Evolutionary conservation across 2,329 filamentous ascomycete genomes (phyloP).

Genomic region (Colletotrichum incanum): DNA sequence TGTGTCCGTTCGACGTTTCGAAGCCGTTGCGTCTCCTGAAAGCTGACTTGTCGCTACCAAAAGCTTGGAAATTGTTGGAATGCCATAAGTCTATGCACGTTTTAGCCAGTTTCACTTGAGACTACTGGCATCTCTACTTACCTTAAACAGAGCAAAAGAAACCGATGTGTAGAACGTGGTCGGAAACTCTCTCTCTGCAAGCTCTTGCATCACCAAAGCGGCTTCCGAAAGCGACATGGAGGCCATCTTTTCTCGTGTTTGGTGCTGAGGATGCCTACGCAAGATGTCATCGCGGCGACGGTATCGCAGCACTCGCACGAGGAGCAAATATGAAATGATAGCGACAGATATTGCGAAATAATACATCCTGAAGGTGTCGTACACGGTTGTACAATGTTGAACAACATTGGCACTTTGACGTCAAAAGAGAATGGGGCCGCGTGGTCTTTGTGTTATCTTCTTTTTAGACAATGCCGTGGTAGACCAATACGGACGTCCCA

Average conservation of each 20-base stretch:
- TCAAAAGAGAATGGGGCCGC: background rate
- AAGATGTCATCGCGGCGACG: slow-evolving; percentile 27
- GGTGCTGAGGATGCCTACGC: slow-evolving; percentile 9
- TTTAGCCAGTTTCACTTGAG: background rate
- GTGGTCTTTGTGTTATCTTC: slow-evolving; percentile 15
- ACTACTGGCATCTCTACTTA: slow-evolving; percentile 44
- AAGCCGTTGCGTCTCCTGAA: slow-evolving; percentile 56
- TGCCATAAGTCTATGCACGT: slow-evolving; percentile 60
- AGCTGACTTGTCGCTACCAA: slow-evolving; percentile 67
- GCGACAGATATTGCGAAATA: background rate
- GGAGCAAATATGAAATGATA: background rate
- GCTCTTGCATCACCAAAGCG: slow-evolving; percentile 54
- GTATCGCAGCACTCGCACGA: slow-evolving; percentile 12
- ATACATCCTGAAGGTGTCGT: background rate
- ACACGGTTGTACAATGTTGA: background rate
- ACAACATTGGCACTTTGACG: background rate
- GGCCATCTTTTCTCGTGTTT: slow-evolving; percentile 32
- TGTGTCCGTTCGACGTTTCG: slow-evolving; percentile 70
- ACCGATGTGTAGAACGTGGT: slow-evolving; percentile 64
- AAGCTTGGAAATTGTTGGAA: slow-evolving; percentile 67
- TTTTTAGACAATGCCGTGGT: background rate
- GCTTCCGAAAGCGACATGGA: slow-evolving; percentile 32
- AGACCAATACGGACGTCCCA: background rate
- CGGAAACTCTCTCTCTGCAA: slow-evolving; percentile 70
- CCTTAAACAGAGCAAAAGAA: slow-evolving; percentile 73